Conservation (phyloP, 2,329 filamentous ascomycete genomes). For the Boeremia exigua region DNA sequence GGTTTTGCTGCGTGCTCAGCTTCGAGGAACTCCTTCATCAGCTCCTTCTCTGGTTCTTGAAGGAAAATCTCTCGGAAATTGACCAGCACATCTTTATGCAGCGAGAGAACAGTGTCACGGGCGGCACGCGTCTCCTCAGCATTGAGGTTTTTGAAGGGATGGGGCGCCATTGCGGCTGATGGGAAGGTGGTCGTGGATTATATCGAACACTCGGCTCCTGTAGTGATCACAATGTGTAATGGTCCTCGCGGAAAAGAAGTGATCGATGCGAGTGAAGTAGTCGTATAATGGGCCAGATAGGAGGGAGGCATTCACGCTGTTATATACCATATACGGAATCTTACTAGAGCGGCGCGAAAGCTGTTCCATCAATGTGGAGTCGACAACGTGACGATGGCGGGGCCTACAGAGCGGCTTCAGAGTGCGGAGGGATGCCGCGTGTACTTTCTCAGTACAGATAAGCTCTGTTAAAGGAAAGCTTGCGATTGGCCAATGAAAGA, state of each 20-base stretch:
- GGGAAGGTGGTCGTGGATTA: not conserved
- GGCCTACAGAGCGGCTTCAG: slow-evolving; percentile 1
- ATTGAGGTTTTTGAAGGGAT: slow-evolving; percentile 63
- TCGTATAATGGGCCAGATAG: not conserved
- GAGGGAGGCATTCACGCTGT: not conserved
- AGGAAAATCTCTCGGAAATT: slow-evolving; percentile 60
- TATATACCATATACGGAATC: slow-evolving; percentile 3
- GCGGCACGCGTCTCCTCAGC: slow-evolving; percentile 61
- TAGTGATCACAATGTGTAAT: not conserved
- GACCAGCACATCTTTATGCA: slow-evolving; percentile 46
- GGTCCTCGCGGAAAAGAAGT: not conserved
- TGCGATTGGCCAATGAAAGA: slow-evolving; percentile 1
- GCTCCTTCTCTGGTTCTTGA: slow-evolving; percentile 57
- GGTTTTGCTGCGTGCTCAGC: slow-evolving; percentile 53
- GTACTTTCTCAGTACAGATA: slow-evolving; percentile 15
- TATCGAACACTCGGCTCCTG: not conserved
- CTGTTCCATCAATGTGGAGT: slow-evolving; percentile 16
- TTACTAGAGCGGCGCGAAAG: not conserved
- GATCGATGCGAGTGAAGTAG: not conserved
- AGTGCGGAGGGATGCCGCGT: slow-evolving; percentile 7
- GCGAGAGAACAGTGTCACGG: slow-evolving; percentile 56
- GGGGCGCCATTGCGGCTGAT: slow-evolving; percentile 45
- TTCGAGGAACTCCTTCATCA: slow-evolving; percentile 56
- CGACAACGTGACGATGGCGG: slow-evolving; percentile 9
- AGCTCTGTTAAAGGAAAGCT: not conserved